Base-by-base conservation (phyloP, 2,329 filamentous ascomycete genomes). In the Fusarium sp. region DNA sequence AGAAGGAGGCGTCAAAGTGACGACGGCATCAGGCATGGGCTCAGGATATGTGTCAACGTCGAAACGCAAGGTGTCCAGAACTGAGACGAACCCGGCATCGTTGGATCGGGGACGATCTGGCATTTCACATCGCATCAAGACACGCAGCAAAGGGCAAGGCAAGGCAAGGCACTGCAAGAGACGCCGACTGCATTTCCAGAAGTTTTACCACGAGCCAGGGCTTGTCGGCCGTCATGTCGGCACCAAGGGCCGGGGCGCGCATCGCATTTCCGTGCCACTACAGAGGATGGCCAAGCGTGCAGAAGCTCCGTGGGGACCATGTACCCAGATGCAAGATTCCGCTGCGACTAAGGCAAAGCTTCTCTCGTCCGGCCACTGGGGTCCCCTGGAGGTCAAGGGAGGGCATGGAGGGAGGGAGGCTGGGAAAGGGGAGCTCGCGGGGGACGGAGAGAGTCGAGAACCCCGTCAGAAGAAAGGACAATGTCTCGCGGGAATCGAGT, bases 241-340 rank as follows among this genome's bases (percentile, higher is more conserved):
- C 63, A 61, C 63, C 67, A 45, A 64, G 61, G 65, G 63, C 61
- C 62, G 45, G 68, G 65, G 62, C 68, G 50, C 64, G 66, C 67
- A 75, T 77, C 64, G 36, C 59, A 65, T 63, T 63, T 63, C 71
- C 38, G 73, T 73, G 67, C 58, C 73, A 77, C 73, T 65, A 59
- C 65, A 68, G 67, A 50, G 40, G 70, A 31, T 76, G 45, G 64
- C 25, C 50, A 57, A 70, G 60, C 66, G 59, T 73, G 65, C 73
- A 70, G 71, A 73, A 74, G 64, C 67, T 71, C 63, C 66, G 66
- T 64, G 68, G 71, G 54, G 65, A 59, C 67, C 69, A 74, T 70
- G 66, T 69, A 63, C 63, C 60, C 47, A 42, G 68, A 78, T 81
- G 79, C 78, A 80, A 79, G 79, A 81, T 81, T 74, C 76, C 76